Percentiles rank a stretch among this genome's conserved stretches.
These are phyloP conservation scores for Aureobasidium uvarum DNA, from an alignment of 2,329 filamentous ascomycete genomes.

Conservation along the genomic window DNA sequence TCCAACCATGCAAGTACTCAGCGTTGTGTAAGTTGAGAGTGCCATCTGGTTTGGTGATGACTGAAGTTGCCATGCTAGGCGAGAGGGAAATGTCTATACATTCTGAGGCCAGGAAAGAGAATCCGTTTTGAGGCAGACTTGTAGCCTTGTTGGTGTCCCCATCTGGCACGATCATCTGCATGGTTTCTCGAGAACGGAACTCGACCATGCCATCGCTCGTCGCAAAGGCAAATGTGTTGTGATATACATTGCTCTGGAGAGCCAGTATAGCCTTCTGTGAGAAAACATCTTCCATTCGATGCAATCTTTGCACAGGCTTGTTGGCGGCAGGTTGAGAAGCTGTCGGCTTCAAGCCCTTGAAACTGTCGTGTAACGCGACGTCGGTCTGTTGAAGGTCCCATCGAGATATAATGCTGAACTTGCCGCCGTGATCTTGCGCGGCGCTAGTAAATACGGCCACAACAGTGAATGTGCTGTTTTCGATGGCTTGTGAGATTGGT, in stretches of 20 bases:
- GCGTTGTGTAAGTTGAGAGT: conserved; percentile 44
- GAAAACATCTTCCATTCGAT: conserved; percentile 64
- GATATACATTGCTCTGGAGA: conserved; percentile 66
- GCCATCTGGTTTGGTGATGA: conserved; percentile 46
- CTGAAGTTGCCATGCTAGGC: conserved; percentile 49
- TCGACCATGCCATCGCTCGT: conserved; percentile 80
- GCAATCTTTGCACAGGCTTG: conserved; percentile 44
- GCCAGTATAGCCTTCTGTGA: conserved; percentile 69
- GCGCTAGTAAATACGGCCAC: conserved; percentile 68
- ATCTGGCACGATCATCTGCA: conserved; percentile 63
- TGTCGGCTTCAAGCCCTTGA: conserved; percentile 37
- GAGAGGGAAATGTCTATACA: conserved; percentile 46
- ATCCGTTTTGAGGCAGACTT: conserved; percentile 73
- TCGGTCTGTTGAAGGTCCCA: conserved; percentile 69
- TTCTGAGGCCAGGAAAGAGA: conserved; percentile 64
- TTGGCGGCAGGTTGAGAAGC: conserved; percentile 28
- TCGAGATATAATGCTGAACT: conserved; percentile 67
- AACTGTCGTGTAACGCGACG: conserved; percentile 39
- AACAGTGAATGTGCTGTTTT: conserved; percentile 49
- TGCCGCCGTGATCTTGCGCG: conserved; percentile 48
- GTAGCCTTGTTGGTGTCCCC: conserved; percentile 64
- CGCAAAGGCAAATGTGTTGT: conserved; percentile 67
- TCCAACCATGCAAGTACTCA: conserved; percentile 41
- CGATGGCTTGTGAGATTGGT: conserved; percentile 16
- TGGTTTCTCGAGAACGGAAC: conserved; percentile 71